Evolutionary conservation across 2,329 filamentous ascomycete species (phyloP).

Genomic region (Phialemoniopsis sp.): DNA sequence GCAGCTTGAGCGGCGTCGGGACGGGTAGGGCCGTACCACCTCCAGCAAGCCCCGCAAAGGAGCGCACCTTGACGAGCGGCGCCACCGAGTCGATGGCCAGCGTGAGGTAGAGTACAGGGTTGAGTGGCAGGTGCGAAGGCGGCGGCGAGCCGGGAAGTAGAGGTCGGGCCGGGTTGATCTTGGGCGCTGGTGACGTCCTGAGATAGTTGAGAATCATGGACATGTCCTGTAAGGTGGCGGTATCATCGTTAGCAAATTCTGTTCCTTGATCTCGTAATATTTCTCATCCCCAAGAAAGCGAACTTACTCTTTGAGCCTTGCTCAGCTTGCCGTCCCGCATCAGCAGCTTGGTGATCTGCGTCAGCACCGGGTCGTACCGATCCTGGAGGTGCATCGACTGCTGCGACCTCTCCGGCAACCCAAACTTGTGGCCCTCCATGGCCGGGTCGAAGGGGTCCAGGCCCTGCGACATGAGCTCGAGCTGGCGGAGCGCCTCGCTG

Average conservation of each 20-base stretch:
- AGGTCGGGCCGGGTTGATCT: constrained; percentile 64
- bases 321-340: constrained; percentile 92
- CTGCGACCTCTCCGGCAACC: constrained; percentile 59
- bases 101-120: constrained; percentile 85
- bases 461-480: constrained; percentile 25
- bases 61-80: constrained; percentile 76
- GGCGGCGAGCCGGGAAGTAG: constrained; percentile 76
- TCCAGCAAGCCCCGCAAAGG: constrained; percentile 73
- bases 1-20: constrained; percentile 69
- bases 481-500: constrained; percentile 31
- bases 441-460: constrained; percentile 21
- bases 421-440: constrained; percentile 69
- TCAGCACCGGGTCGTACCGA: constrained; percentile 79
- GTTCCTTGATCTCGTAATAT: too few species aligned
- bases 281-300: too few species aligned
- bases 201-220: constrained; percentile 76
- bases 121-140: constrained; percentile 74
- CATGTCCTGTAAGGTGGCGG: constrained; percentile 62
- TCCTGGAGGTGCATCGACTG: constrained; percentile 63
- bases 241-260: constrained; percentile 3
- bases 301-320: constrained; percentile 77
- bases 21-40: constrained; percentile 82
- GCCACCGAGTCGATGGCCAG: constrained; percentile 90
- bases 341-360: constrained; percentile 84
- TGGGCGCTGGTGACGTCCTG: constrained; percentile 78